These are phyloP conservation scores for Flammula alnicola DNA, from an alignment of 1,284 basidiomycete species.

Conservation along the genomic window DNA sequence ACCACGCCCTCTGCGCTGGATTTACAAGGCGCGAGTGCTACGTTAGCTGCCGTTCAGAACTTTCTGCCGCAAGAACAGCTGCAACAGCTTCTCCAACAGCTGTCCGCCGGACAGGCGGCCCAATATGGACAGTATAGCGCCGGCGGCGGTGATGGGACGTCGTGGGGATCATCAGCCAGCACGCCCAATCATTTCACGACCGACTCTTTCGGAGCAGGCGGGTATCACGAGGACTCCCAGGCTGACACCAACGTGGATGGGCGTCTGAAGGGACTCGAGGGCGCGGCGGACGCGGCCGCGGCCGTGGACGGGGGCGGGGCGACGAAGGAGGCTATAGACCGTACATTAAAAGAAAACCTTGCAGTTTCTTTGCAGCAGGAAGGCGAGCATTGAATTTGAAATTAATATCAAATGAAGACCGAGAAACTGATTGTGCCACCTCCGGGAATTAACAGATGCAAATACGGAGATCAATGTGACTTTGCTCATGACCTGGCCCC, in stretches of 20 bases:
- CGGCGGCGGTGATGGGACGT: constrained; percentile 31
- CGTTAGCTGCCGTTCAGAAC: constrained; percentile 43
- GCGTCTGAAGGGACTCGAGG: constrained; percentile 31
- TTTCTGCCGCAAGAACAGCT: constrained; percentile 60
- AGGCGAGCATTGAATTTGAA: constrained; percentile 72
- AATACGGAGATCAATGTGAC: constrained; percentile 84
- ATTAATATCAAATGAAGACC: constrained; percentile 40
- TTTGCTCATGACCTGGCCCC: constrained; percentile 68
- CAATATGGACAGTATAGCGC: constrained; percentile 24
- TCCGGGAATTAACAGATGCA: constrained; percentile 70
- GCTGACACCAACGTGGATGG: constrained; percentile 31
- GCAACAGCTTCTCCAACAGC: constrained; percentile 64
- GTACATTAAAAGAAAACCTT: constrained; percentile 78
- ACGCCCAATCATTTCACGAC: constrained; percentile 35
- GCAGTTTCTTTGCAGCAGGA: constrained; percentile 86
- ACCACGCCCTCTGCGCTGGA: too few relatives aligned
- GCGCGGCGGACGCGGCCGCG: constrained; percentile 41
- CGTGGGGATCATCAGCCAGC: constrained; percentile 24
- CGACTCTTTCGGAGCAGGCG: constrained; percentile 41
- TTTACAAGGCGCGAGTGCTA: constrained; percentile 32
- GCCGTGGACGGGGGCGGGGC: constrained; percentile 41
- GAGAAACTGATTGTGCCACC: constrained; percentile 41
- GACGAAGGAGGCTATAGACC: constrained; percentile 63
- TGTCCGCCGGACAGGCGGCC: constrained; percentile 30
- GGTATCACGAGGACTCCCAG: constrained; percentile 46